Conservation (phyloP, 2,329 filamentous ascomycete species). For the Fusarium chuoi region DNA sequence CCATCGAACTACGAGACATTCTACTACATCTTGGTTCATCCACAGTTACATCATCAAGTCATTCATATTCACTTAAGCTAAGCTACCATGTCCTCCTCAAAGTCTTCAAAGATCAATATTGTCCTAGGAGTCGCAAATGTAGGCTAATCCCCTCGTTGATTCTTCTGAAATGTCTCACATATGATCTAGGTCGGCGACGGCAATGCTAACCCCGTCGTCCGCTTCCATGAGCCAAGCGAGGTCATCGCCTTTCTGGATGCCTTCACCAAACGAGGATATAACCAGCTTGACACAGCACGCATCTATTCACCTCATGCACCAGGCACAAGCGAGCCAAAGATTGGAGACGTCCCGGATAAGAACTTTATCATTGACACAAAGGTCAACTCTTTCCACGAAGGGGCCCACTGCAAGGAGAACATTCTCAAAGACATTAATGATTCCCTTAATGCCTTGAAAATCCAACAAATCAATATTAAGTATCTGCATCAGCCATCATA, state of each 20-base stretch:
- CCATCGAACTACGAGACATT: rapidly evolving
- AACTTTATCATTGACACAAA: background rate
- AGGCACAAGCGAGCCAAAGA: background rate
- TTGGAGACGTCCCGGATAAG: background rate
- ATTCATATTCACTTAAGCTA: rapidly evolving
- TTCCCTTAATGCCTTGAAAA: background rate
- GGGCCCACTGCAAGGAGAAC: background rate
- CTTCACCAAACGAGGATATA: background rate
- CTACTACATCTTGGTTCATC: rapidly evolving
- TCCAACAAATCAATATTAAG: background rate
- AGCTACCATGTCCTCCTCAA: background rate
- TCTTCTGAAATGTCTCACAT: rapidly evolving
- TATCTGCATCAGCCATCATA: background rate
- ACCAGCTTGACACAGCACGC: background rate
- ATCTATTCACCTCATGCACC: background rate
- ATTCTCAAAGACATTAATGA: background rate
- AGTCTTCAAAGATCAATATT: background rate
- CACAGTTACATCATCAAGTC: rapidly evolving
- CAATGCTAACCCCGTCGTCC: background rate
- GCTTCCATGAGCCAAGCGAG: background rate
- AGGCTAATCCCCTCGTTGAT: background rate
- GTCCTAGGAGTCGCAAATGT: background rate
- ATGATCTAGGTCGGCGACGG: background rate
- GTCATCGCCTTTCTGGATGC: background rate
- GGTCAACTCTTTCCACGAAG: background rate